Conservation (phyloP, 2,329 filamentous ascomycete genomes). For the Xylaria sp. region DNA sequence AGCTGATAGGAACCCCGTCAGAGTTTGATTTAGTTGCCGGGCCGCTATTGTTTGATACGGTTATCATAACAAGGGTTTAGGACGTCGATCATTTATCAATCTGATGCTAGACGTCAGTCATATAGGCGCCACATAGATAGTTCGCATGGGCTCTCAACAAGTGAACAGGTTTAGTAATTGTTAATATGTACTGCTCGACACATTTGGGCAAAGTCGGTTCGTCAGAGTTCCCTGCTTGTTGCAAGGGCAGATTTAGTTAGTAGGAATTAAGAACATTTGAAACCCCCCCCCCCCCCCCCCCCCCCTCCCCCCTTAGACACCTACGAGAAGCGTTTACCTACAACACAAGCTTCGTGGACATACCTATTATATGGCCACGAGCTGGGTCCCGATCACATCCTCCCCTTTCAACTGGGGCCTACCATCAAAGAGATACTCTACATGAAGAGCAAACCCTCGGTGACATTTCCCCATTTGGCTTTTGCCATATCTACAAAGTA, state of each 20-base stretch:
- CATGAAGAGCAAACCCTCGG: constrained; percentile 28
- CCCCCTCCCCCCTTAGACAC: no score
- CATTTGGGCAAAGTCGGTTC: no score
- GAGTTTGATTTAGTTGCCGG: no score
- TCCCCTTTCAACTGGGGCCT: neutral
- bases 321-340: no score
- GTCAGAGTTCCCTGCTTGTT: no score
- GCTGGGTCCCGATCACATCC: neutral
- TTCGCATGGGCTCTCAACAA: no score
- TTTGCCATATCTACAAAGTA: constrained; percentile 33
- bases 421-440: neutral
- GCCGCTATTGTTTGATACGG: neutral
- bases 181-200: no score
- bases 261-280: no score
- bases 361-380: neutral
- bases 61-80: neutral
- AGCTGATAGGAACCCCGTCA: no score
- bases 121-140: neutral
- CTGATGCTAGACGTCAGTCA: neutral
- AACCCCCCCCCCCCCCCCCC: no score
- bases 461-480: constrained; percentile 33
- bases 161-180: no score
- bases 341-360: neutral
- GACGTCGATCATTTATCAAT: neutral
- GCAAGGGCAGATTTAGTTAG: no score